Evolutionary conservation across 106 monocot species (phyloP), one percentile per base, ranked within the genome.

Genomic region (Ottelia alismoides): DNA sequence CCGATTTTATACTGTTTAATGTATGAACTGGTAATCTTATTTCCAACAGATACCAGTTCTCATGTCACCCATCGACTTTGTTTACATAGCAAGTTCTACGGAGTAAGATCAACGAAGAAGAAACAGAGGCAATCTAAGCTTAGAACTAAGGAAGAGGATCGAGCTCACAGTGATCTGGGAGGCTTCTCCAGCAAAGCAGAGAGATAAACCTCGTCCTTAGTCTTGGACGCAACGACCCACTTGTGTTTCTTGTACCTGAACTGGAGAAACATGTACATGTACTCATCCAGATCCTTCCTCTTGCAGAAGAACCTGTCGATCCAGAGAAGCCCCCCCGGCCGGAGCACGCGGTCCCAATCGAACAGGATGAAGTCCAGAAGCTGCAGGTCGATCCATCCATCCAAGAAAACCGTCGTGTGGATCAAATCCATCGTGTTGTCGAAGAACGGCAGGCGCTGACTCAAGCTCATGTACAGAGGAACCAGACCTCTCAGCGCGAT

Each of bases 351-450:
- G 35, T 75, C 75, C 69, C 69, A 75, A 20, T 75, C 75, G 20
- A 52, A 75, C 24, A 69, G 53, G n/a, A 75, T 47, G 53, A 69
- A 69, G 25, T 75, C 75, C 69, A 75, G 26, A 6, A 64, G 52
- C 64, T 69, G 68, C 58, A 75, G 48, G 23, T 69, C 69, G 1
- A 75, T 69, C 75, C 75, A 75, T 1, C 75, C 75, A 49, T 75
- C 63, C 35, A 75, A 53, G 59, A 75, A 64, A 45, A 52, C 75
- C 6, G 54, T 56, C 0, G 79, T 83, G 48, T 93, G 92, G 40
- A 93, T 84, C 72, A 93, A 20, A 61, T 93, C 92, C 87, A 93
- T 53, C 2, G 83, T 84, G 78, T 87, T 93, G 68, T 93, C 93
- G 40, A 93, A 87, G 67, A 93, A 76, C 0, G 93, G 92, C 5